Conservation (phyloP, 2,329 filamentous ascomycete species). For the Ilyonectria robusta region DNA sequence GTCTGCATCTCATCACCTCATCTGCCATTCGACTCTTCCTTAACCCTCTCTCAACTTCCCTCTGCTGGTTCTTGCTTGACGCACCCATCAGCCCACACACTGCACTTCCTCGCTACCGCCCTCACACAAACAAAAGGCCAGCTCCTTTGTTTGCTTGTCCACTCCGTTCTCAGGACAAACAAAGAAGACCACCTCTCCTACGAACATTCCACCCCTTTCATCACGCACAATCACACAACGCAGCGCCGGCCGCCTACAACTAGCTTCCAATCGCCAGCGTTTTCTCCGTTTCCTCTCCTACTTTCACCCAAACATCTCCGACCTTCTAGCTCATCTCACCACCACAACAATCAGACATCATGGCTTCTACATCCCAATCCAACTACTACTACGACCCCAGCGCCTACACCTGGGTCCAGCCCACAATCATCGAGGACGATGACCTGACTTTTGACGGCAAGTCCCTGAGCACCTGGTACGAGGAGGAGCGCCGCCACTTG, state of each 20-base stretch:
- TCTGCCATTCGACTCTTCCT: not conserved
- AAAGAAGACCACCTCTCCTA: slow-evolving; percentile 24
- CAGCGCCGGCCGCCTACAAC: slow-evolving; percentile 30
- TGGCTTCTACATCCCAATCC: slow-evolving; percentile 44
- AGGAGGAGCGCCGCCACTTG: slow-evolving; percentile 67
- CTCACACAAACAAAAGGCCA: slow-evolving; percentile 22
- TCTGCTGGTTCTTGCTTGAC: slow-evolving; percentile 40
- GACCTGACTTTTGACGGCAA: slow-evolving; percentile 74
- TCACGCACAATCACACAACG: slow-evolving; percentile 9
- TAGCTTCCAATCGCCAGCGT: slow-evolving; percentile 15
- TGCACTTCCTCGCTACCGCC: slow-evolving; percentile 2
- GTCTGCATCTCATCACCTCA: slow-evolving; percentile 25
- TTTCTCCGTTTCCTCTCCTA: not conserved
- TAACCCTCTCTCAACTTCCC: not conserved
- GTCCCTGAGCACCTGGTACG: slow-evolving; percentile 71
- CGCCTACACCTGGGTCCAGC: slow-evolving; percentile 63
- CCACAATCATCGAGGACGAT: slow-evolving; percentile 72
- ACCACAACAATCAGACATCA: slow-evolving; percentile 25
- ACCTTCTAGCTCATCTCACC: not conserved
- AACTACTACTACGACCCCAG: slow-evolving; percentile 52
- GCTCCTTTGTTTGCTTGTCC: slow-evolving; percentile 38
- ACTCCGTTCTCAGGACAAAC: slow-evolving; percentile 38
- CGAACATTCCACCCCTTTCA: not conserved
- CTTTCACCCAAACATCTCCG: slow-evolving; percentile 2
- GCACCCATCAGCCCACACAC: slow-evolving; percentile 31